Conservation (phyloP, 495 filamentous ascomycete genomes). For the Penicillium subrubescens region DNA sequence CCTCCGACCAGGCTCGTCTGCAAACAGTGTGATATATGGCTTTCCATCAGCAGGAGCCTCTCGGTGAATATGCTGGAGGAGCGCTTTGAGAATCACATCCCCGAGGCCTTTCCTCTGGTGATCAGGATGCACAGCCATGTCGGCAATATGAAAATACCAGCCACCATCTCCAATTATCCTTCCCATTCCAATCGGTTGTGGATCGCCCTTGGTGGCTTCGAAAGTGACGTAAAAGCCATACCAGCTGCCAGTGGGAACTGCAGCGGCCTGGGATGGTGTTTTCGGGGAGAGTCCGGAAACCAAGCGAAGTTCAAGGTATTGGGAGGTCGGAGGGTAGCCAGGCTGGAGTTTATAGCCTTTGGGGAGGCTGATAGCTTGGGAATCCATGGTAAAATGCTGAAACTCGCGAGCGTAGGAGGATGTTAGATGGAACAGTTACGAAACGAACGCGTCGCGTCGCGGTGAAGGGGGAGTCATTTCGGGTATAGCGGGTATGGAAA, state of each 20-base stretch:
- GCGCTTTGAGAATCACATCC: background rate
- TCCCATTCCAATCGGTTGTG: background rate
- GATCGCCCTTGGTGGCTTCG: background rate
- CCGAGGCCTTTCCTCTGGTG: background rate
- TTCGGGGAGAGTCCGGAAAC: constrained; percentile 38
- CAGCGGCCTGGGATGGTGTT: constrained; percentile 34
- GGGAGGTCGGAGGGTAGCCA: constrained; percentile 38
- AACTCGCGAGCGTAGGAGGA: background rate
- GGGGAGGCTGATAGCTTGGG: constrained; percentile 21
- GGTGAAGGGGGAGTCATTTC: background rate
- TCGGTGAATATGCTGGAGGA: background rate
- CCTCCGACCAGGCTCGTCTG: background rate
- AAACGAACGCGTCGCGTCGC: background rate
- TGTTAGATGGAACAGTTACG: background rate
- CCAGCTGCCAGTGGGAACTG: constrained; percentile 17
- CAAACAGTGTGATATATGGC: background rate
- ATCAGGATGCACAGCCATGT: background rate
- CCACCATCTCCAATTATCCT: background rate
- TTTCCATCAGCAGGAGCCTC: background rate
- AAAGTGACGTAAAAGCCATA: background rate
- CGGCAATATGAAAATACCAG: background rate
- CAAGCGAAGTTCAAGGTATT: constrained; percentile 43
- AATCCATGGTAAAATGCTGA: background rate
- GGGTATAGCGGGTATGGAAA: background rate
- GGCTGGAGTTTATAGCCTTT: constrained; percentile 33